Base-by-base conservation (phyloP, 345 rosid genomes). In the Durio zibethinus region DNA sequence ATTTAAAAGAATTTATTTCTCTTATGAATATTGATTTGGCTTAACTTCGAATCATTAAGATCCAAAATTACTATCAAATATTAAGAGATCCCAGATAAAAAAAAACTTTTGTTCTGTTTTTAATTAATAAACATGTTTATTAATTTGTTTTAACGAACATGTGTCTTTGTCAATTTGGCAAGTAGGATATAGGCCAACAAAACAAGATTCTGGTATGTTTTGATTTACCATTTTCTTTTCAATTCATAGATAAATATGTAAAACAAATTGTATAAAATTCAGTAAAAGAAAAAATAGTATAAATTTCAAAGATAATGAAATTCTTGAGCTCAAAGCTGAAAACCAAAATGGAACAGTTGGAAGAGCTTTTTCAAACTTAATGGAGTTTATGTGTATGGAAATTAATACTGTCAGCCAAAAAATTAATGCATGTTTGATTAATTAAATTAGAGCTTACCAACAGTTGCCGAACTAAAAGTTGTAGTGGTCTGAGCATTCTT, bases 401-500 rank as follows among this genome's bases (percentile, higher is more conserved):
- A 50, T 36, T 36, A n/a, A n/a, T n/a, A n/a, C 2, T 6, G 5
- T 3, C 38, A 6, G 38, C 5, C 38, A 36, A 36, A 36, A 36
- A 6, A 36, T 57, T 56, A 23, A 25, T 25, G 33, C 33, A 25
- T 57, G 62, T 10, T 10, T 57, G 4, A 1, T 9, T 4, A 63
- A 75, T 1, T 33, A 1, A 36, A 36, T n/a, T n/a, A 72, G 62
- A 50, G 76, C 89, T 78, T 84, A 94, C 98, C 97, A 80, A 93
- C 84, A 67, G 98, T 90, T 11, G 97, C 97, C 16, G 98, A 82
- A n/a, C 92, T 69, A 79, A 88, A 94, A 72, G 98, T 93, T 31
- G 97, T 90, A 59, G 90, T 90, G 67, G 80, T 91, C 38, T 81
- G 53, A 63, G 81, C 85, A 80, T 83, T 94, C 47, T 80, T 86